Evolutionary conservation across 768 basidiomycete species (phyloP).

Genomic region (Lactifluus piperatus): DNA sequence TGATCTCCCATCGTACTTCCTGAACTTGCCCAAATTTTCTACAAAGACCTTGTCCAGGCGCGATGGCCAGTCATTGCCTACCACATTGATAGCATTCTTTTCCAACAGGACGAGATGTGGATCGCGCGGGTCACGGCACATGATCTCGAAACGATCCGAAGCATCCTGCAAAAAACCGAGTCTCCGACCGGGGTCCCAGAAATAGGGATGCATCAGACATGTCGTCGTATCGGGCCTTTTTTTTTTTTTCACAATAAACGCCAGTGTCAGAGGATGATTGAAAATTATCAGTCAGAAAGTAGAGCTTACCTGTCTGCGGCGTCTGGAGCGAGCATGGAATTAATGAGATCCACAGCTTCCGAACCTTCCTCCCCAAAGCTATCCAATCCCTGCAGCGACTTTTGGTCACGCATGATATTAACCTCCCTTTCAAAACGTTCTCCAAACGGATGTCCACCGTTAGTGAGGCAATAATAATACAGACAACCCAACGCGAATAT

Average conservation of each 20-base stretch:
- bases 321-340: conserved; percentile 68
- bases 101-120: conserved; percentile 69
- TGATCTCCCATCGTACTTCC: conserved; percentile 89
- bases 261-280: neutral
- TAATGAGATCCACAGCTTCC: conserved; percentile 82
- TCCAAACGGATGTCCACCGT: conserved; percentile 89
- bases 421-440: conserved; percentile 88
- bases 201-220: conserved; percentile 91
- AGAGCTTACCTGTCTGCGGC: conserved; percentile 53
- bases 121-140: conserved; percentile 88
- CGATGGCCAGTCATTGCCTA: conserved; percentile 86
- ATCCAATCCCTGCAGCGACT: conserved; percentile 61
- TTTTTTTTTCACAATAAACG: neutral
- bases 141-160: conserved; percentile 95
- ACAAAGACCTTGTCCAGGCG: conserved; percentile 84
- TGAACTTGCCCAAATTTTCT: conserved; percentile 92
- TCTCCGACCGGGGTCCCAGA: conserved; percentile 85
- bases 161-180: conserved; percentile 95
- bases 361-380: conserved; percentile 86
- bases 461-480: conserved; percentile 87
- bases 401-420: conserved; percentile 82
- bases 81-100: conserved; percentile 53
- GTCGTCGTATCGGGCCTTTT: conserved; percentile 75
- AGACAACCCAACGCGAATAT: conserved; percentile 94
- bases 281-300: neutral